A percentile compares a stretch with the other conserved stretches of the same genome.
Evolutionary conservation across 352 stramenopile species (phyloP).

Genomic region (Pythium volutum): DNA sequence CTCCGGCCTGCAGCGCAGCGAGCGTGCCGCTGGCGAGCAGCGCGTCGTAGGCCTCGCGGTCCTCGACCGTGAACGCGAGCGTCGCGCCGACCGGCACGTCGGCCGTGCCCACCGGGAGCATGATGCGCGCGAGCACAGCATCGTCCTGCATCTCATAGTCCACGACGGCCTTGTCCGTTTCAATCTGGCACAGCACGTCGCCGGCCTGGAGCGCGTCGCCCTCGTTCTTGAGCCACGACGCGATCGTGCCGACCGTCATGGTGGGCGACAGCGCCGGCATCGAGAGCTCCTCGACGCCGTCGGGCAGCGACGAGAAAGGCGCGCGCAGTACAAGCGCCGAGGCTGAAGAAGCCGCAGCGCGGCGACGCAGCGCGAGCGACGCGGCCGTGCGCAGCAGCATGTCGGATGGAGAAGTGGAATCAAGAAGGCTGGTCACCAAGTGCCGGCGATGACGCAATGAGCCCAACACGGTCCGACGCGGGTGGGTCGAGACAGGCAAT

Average conservation of each 20-base stretch:
- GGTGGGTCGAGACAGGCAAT: conserved; percentile 17
- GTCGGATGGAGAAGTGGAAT: not conserved
- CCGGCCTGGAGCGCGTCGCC: conserved; percentile 89
- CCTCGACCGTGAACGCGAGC: conserved; percentile 95
- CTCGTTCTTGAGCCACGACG: conserved; percentile 92
- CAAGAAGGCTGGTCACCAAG: not conserved
- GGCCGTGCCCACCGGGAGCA: conserved; percentile 78
- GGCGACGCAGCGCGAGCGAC: conserved; percentile 15
- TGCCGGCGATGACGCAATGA: conserved; percentile 23
- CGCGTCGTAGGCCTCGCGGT: conserved; percentile 74
- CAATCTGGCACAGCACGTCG: conserved; percentile 94
- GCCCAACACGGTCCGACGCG: conserved; percentile 22
- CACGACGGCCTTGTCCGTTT: conserved; percentile 99
- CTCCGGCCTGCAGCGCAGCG: conserved; percentile 34
- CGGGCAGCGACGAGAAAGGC: conserved; percentile 56
- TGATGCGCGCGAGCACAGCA: conserved; percentile 93
- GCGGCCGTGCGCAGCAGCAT: conserved; percentile 13
- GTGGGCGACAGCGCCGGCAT: conserved; percentile 98
- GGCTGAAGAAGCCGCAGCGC: too few species aligned
- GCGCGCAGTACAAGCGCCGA: not conserved
- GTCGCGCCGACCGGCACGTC: conserved; percentile 92
- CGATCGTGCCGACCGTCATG: conserved; percentile 94
- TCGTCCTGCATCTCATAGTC: conserved; percentile 99
- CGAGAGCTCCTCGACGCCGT: conserved; percentile 63
- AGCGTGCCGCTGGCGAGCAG: conserved; percentile 61